Evolutionary conservation across 2,329 filamentous ascomycete genomes (phyloP).

Genomic region (Blumeria graminis): DNA sequence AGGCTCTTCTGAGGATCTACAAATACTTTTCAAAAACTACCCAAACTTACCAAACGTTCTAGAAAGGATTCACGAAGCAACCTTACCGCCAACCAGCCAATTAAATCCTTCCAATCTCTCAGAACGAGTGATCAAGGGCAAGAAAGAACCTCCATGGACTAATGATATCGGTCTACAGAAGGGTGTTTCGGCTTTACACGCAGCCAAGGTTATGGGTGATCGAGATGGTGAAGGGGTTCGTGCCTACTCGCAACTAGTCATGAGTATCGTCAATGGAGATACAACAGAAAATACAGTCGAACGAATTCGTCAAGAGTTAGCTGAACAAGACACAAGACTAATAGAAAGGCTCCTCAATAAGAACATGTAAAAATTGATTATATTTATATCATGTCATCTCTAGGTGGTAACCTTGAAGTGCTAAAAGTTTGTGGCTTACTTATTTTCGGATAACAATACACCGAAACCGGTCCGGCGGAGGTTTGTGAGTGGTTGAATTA

Average conservation of each 20-base stretch:
- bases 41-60: conserved; percentile 25
- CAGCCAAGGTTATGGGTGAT: conserved; percentile 24
- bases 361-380: conserved; percentile 11
- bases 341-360: conserved; percentile 25
- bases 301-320: conserved; percentile 21
- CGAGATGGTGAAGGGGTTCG: conserved; percentile 32
- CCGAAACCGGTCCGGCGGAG: neutral
- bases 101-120: neutral
- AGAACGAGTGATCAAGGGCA: neutral
- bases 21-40: conserved; percentile 27
- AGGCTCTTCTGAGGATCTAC: conserved; percentile 25
- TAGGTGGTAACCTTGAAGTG: neutral
- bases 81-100: conserved; percentile 19
- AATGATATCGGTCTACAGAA: conserved; percentile 30
- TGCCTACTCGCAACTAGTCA: conserved; percentile 34
- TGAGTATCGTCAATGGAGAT: conserved; percentile 21
- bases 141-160: conserved; percentile 23
- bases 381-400: neutral
- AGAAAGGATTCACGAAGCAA: conserved; percentile 24
- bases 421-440: neutral
- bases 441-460: neutral
- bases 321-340: conserved; percentile 21
- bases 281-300: conserved; percentile 15
- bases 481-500: neutral
- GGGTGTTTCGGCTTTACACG: conserved; percentile 28